Evolutionary conservation across 2,329 filamentous ascomycete genomes (phyloP).

Genomic region (Fusarium caatingaense): DNA sequence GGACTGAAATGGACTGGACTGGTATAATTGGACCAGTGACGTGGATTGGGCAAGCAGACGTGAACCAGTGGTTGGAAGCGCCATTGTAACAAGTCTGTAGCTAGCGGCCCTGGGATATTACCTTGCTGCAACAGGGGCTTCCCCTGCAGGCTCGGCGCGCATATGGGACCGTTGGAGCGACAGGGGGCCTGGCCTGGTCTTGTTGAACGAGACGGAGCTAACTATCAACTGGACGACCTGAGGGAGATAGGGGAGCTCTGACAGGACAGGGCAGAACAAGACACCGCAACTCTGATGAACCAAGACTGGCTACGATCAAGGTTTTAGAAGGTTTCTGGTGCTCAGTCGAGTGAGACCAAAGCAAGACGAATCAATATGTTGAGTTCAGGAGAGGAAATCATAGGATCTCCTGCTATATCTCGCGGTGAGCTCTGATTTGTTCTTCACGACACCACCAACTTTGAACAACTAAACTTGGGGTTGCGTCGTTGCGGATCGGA

Average conservation of each 20-base stretch:
- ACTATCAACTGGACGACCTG: slow-evolving; percentile 11
- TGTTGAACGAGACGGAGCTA: slow-evolving; percentile 9
- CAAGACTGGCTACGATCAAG: neutral
- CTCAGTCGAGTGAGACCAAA: neutral
- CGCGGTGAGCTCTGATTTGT: slow-evolving; percentile 32
- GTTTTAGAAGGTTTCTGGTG: neutral
- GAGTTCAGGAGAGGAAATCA: slow-evolving; percentile 11
- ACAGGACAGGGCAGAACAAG: slow-evolving; percentile 25
- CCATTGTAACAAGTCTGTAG: slow-evolving; percentile 45
- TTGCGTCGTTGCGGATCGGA: slow-evolving; percentile 34
- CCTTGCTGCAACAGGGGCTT: slow-evolving; percentile 47
- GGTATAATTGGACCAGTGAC: slow-evolving; percentile 34
- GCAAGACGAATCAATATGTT: slow-evolving; percentile 3
- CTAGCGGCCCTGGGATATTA: slow-evolving; percentile 49
- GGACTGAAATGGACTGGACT: slow-evolving; percentile 5
- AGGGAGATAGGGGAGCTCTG: slow-evolving; percentile 38
- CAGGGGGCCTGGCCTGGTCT: slow-evolving; percentile 12
- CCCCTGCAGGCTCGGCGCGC: slow-evolving; percentile 44
- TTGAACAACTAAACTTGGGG: slow-evolving; percentile 15
- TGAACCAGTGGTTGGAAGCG: slow-evolving; percentile 47
- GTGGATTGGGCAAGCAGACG: slow-evolving; percentile 32
- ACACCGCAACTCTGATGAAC: slow-evolving; percentile 35
- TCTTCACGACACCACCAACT: slow-evolving; percentile 20
- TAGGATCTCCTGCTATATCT: neutral
- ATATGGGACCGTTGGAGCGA: slow-evolving; percentile 34